Evolutionary conservation across 495 filamentous ascomycete species (phyloP).

Genomic region (Daldinia decipiens): DNA sequence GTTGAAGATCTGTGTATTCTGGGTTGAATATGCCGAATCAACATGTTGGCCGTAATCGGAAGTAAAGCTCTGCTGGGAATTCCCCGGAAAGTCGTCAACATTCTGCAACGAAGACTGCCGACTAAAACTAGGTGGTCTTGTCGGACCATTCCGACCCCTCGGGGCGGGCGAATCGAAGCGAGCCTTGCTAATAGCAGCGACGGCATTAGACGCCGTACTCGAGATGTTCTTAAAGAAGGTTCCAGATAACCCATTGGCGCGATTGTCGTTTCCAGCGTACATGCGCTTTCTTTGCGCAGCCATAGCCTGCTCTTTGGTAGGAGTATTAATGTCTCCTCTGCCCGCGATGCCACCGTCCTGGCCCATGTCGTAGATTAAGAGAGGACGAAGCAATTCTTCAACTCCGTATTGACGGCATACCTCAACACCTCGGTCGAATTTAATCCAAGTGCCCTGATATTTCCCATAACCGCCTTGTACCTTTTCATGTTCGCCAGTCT

Average conservation of each 20-base stretch:
- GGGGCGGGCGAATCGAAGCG: conserved; percentile 88
- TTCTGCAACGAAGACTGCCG: conserved; percentile 72
- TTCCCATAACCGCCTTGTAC: conserved; percentile 98
- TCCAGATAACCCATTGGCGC: conserved; percentile 72
- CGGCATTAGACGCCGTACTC: conserved; percentile 86
- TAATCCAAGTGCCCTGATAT: conserved; percentile 99
- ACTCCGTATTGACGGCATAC: conserved; percentile 95
- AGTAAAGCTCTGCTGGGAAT: conserved; percentile 61
- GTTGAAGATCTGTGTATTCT: conserved; percentile 50
- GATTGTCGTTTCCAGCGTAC: conserved; percentile 75
- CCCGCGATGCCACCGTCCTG: conserved; percentile 74
- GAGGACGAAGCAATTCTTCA: conserved; percentile 82
- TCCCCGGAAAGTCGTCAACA: conserved; percentile 53
- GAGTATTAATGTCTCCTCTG: conserved; percentile 78
- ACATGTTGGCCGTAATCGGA: conserved; percentile 58
- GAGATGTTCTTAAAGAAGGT: conserved; percentile 98
- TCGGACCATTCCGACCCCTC: conserved; percentile 61
- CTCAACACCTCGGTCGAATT: conserved; percentile 86
- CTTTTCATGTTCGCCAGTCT: conserved; percentile 95
- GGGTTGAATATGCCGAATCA: conserved; percentile 61
- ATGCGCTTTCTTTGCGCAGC: conserved; percentile 92
- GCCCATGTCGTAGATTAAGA: conserved; percentile 89
- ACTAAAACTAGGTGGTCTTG: conserved; percentile 63
- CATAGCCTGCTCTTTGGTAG: conserved; percentile 99
- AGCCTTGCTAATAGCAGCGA: conserved; percentile 95